Evolutionary conservation across 1,284 basidiomycete genomes (phyloP), one percentile per base, ranked within the genome.

Genomic region (Salmacisia buchloeana): DNA sequence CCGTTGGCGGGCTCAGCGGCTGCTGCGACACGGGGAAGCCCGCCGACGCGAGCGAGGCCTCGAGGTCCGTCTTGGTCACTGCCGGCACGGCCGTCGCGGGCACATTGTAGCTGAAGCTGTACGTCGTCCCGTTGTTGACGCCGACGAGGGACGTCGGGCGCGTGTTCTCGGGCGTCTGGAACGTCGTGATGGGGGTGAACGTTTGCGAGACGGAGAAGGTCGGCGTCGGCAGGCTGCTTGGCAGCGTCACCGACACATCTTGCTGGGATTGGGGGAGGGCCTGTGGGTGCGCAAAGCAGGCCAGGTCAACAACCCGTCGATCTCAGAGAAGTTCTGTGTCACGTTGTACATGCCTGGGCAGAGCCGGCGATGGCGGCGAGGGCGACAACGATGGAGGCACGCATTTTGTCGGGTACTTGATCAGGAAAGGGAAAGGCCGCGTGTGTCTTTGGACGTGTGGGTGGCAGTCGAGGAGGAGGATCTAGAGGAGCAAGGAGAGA

Each of bases 31-130:
- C 34, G 6, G 49, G 49, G 27, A 31, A 31, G n/a, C 49, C 49
- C 29, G 29, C 29, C 49, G 49, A 29, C 25, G 49, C 25, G 9
- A 54, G 31, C 7, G 9, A 18, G 25, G 25, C 49, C 13, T 54
- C 49, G 3, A 54, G 31, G 6, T 31, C 49, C 9, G 49, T 18
- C 3, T 7, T 13, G 29, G 27, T 18, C 4, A 54, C 27, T 5
- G 49, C 34, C 13, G 5, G 29, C 6, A 54, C 29, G 31, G 49
- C 29, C 4, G 49, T 31, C 29, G 29, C 49, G 49, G 49, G 49
- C 12, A 54, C 49, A 31, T 33, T 54, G 49, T 54, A 54, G 49
- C 29, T 15, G 49, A 54, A 54, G 49, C 29, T 54, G 49, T 54
- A 54, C 7, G 49, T 27, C 12, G 27, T 54, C 7, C 29, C 49